These are phyloP conservation scores for Paracorniculantispora psalliotae DNA, from an alignment of 2,329 filamentous ascomycete species.

Conservation along the genomic window DNA sequence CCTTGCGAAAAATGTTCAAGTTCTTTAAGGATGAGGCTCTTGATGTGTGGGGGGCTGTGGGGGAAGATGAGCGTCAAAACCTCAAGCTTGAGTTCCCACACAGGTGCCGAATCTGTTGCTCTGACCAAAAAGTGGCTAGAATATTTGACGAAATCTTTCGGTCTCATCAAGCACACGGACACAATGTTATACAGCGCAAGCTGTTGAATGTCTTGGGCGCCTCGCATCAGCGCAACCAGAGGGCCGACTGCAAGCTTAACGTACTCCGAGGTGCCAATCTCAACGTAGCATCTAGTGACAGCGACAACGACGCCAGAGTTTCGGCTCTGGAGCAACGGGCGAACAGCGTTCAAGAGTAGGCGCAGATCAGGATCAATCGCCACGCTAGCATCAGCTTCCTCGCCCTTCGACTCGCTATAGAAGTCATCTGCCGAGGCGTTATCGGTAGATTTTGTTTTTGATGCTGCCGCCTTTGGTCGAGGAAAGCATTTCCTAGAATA, in stretches of 20 bases:
- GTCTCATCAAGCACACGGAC: constrained; percentile 74
- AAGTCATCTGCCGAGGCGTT: constrained; percentile 60
- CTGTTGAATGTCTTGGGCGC: constrained; percentile 81
- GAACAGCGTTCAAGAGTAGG: constrained; percentile 72
- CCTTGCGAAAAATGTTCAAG: constrained; percentile 86
- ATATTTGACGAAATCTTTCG: constrained; percentile 80
- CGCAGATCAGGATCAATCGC: constrained; percentile 77
- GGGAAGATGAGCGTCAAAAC: constrained; percentile 88
- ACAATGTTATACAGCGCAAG: constrained; percentile 92
- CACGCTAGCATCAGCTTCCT: constrained; percentile 48
- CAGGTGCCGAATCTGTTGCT: constrained; percentile 69
- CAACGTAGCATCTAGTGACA: constrained; percentile 77
- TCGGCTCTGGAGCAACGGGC: constrained; percentile 81
- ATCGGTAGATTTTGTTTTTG: constrained; percentile 29
- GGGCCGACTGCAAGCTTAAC: constrained; percentile 74
- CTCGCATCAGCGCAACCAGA: constrained; percentile 76
- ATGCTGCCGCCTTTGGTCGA: constrained; percentile 52
- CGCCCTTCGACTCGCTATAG: constrained; percentile 62
- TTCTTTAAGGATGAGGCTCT: constrained; percentile 85
- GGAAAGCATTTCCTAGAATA: constrained; percentile 91
- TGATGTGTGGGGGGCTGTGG: constrained; percentile 66
- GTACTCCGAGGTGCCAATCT: constrained; percentile 75
- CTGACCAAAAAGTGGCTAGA: constrained; percentile 85
- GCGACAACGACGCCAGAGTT: constrained; percentile 91
- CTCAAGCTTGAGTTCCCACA: constrained; percentile 91